Evolutionary conservation across 2,329 filamentous ascomycete species (phyloP).

Genomic region (Diaporthe citri): DNA sequence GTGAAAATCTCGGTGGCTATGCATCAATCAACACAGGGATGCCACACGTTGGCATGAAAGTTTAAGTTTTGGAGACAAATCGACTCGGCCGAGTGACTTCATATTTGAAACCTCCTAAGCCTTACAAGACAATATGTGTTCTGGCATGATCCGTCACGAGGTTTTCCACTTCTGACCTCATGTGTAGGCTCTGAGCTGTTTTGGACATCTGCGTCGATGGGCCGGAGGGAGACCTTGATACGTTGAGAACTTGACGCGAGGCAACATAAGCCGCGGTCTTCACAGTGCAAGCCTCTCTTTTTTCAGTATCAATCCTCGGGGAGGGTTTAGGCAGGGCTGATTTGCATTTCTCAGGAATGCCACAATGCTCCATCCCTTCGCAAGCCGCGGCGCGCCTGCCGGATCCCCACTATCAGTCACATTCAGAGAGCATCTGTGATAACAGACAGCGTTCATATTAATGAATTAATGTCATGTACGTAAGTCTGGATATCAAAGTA

Average conservation of each 20-base stretch:
- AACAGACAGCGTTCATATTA: conserved; percentile 31
- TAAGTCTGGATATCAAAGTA: conserved; percentile 30
- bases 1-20: not conserved
- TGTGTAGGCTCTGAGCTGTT: no score
- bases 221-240: not conserved
- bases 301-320: no score
- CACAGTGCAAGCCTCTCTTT: not conserved
- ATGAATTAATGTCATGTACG: conserved; percentile 30
- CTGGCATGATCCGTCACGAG: conserved; percentile 10
- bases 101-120: conserved; percentile 30
- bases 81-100: conserved; percentile 16
- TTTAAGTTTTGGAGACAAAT: not conserved
- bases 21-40: not conserved
- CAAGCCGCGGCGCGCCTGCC: not conserved
- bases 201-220: not conserved
- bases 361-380: not conserved
- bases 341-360: not conserved
- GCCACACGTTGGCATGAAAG: not conserved
- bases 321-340: not conserved
- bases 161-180: not conserved
- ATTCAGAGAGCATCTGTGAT: not conserved
- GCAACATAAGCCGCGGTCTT: not conserved
- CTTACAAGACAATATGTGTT: not conserved
- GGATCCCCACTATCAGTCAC: not conserved
- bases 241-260: not conserved